A percentile compares a stretch with the other conserved stretches of the same genome.
Evolutionary conservation across 2,329 filamentous ascomycete species (phyloP).

Genomic region (Phialophora macrospora): DNA sequence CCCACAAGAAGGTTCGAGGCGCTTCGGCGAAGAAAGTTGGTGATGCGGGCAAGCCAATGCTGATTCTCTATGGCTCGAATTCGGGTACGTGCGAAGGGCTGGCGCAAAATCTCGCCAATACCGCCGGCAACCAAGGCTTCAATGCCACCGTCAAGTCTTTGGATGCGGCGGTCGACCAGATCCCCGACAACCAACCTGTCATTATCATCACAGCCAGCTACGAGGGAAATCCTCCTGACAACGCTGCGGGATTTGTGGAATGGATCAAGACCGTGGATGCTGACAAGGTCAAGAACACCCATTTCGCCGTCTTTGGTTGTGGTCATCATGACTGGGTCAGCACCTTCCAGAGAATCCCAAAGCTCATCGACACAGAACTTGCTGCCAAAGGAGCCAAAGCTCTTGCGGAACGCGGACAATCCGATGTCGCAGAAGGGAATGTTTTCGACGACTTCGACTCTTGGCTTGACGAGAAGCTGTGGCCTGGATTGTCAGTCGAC

Average conservation of each 20-base stretch:
- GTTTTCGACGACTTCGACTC: constrained; percentile 71
- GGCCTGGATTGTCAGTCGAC: constrained; percentile 54
- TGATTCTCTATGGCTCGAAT: constrained; percentile 75
- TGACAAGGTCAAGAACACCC: constrained; percentile 60
- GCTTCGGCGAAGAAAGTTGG: constrained; percentile 22
- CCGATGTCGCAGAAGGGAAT: constrained; percentile 66
- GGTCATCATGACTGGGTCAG: constrained; percentile 60
- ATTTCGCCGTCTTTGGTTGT: constrained; percentile 73
- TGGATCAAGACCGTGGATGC: constrained; percentile 65
- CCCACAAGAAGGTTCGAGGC: constrained; percentile 17
- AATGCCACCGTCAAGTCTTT: constrained; percentile 61
- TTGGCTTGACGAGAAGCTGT: constrained; percentile 67
- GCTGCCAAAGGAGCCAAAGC: constrained; percentile 56
- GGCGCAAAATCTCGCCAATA: constrained; percentile 65
- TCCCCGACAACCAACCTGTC: constrained; percentile 66
- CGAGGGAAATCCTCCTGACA: constrained; percentile 74
- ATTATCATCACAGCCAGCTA: constrained; percentile 73
- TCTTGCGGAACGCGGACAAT: constrained; percentile 51
- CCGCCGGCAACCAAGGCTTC: constrained; percentile 66
- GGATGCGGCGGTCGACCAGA: constrained; percentile 64
- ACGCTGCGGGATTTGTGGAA: constrained; percentile 69
- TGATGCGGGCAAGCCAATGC: constrained; percentile 54
- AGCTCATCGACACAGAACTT: constrained; percentile 62
- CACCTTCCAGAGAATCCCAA: constrained; percentile 72
- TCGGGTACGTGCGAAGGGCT: constrained; percentile 75